Base-by-base conservation (phyloP, 176 grass and related monocot genomes). In the Melocanna baccifera region DNA sequence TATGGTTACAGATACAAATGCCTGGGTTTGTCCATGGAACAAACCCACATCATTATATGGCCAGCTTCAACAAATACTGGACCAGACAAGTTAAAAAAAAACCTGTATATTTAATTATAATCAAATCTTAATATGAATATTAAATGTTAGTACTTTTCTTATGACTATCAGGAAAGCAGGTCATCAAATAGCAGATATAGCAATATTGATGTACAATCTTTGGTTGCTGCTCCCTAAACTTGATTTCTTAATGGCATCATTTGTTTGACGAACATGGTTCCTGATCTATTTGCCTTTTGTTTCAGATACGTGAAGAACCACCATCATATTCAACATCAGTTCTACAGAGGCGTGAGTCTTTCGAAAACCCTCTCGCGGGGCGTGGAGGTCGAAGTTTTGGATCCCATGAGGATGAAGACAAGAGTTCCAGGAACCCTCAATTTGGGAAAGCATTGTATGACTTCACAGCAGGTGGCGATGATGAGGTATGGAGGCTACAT, bases 381-480 rank as follows among this genome's bases (percentile, higher is more conserved):
- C 87, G 73, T 84, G 96, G 89, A 22, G 84, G 89, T 68, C 89
- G 74, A 66, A 93, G 89, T 84, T 87, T 82, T 55, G 86, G 83
- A 71, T 93, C 93, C 36, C 84, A 78, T 0, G 86, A 96, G 3
- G 87, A 97, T 65, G 90, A 90, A 69, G 90, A 87, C 40, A 84
- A 85, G 67, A 92, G 78, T 89, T 92, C 97, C 59, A 84, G 84
- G 23, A 94, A 96, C 28, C 93, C 93, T n/a, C 97, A 99, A 61
- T 99, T 82, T 68, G 97, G 97, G 26, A 94, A 91, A 87, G 97
- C 97, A 48, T 56, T 99, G 69, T 99, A 99, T 81, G 97, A 99
- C 75, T 99, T 96, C 84, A 96, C 97, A 56, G 97, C 97, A 66
- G 97, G 96, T 7, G 97, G 93, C 3, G 93, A 99, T 76, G 97